Base-by-base conservation (phyloP, 371 early-diverging fungal genomes). In the Choanephora cucurbitarum region DNA sequence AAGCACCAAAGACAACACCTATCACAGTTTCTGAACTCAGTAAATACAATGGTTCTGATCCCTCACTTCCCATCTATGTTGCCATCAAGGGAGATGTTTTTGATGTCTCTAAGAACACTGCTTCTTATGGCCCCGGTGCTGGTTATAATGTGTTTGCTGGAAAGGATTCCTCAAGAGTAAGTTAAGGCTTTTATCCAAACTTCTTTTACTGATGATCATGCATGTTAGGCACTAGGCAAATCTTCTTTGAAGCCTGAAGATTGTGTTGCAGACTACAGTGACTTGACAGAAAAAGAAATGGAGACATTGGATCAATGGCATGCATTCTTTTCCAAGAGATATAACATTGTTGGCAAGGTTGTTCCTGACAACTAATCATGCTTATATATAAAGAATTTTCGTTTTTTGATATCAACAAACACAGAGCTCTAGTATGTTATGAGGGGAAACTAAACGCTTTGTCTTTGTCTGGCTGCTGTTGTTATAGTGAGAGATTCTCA, bases 31-130 rank as follows among this genome's bases (percentile, higher is more conserved):
- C 76, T 19, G 87, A 91, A 59, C 83, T 94, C 5, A 76, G 79
- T 13, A 72, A 84, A 61, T 83, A 83, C 57, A 85, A 92, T 63
- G 93, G 93, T 44, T 59, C 73, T 10, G 84, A 90, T 55, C 79
- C 82, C 10, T 67, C 66, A 22, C 67, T 75, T 60, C 86, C 90
- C 17, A 86, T 93, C 57, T 94, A 91, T 64, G 82, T 94, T 15
- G 92, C 89, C 31, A 84, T 94, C 62, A 90, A 89, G 55, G 92
- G 93, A 9, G 81, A 77, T 46, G 81, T 94, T 4, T 94, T 88
- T 61, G 93, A 94, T 64, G 94, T 94, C 6, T 70, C 85, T 1
- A 67, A 70, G 43, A 91, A 88, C 56, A 75, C 70, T 22, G 73
- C 74, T 33, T 75, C 85, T 52, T 94, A 94, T 64, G 87, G 86